Evolutionary conservation across 2,329 filamentous ascomycete species (phyloP).

Genomic region (Colletotrichum sp.): DNA sequence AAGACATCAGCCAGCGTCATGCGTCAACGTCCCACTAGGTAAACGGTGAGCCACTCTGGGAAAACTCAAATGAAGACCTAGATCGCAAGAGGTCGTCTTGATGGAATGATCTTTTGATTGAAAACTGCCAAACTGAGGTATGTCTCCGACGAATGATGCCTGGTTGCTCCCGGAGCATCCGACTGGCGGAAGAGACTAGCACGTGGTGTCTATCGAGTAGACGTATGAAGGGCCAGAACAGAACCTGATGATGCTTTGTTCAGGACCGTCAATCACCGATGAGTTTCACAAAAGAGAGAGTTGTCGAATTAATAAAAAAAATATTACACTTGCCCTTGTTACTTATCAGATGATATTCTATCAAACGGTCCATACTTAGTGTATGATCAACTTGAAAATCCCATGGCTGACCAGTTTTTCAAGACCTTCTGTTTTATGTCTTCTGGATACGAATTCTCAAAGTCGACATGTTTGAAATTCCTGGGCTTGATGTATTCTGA

Average conservation of each 20-base stretch:
- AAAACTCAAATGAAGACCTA: neutral
- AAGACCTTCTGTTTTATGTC: neutral
- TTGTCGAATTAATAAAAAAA: neutral
- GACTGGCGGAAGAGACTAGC: neutral
- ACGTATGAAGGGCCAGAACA: neutral
- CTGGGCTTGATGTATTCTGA: constrained; percentile 43
- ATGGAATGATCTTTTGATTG: neutral
- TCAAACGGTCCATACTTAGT: neutral
- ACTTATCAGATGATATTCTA: neutral
- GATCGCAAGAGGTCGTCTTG: neutral
- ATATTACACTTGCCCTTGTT: neutral
- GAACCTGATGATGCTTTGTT: neutral
- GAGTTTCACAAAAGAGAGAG: neutral
- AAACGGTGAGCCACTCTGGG: neutral
- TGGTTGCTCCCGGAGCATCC: neutral
- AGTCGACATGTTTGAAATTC: constrained; percentile 34
- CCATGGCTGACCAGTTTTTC: neutral
- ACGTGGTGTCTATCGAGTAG: neutral
- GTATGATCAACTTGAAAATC: neutral
- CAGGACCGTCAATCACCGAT: neutral
- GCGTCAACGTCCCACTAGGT: neutral
- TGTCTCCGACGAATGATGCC: neutral
- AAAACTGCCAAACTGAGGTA: neutral
- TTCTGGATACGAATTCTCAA: constrained; percentile 27
- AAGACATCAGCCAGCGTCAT: neutral